Conservation (phyloP, 345 rosid species). For the Raphanus sativus region DNA sequence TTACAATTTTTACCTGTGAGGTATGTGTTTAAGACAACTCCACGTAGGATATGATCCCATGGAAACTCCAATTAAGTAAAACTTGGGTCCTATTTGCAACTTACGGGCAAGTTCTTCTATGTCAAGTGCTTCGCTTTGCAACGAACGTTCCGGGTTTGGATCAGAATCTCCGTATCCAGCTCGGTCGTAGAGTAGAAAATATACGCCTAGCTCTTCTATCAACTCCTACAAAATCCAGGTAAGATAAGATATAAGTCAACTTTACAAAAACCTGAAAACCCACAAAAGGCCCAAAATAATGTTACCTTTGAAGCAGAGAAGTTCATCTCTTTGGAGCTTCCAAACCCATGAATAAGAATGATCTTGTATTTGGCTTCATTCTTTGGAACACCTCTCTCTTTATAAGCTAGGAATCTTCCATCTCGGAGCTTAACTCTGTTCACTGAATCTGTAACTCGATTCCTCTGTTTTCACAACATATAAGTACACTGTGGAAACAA, state of each 20-base stretch:
- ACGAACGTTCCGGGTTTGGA: constrained; percentile 55
- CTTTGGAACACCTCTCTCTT: constrained; percentile 66
- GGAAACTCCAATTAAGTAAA: constrained; percentile 74
- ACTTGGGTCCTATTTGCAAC: constrained; percentile 59
- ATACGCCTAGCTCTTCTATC: constrained; percentile 63
- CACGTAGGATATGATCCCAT: constrained; percentile 83
- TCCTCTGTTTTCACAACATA: constrained; percentile 18
- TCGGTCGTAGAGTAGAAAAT: constrained; percentile 60
- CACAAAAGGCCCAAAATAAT: background rate
- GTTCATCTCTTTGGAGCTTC: constrained; percentile 88
- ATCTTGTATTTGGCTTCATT: constrained; percentile 53
- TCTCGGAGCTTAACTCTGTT: constrained; percentile 58
- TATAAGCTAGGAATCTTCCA: constrained; percentile 71
- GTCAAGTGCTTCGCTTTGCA: constrained; percentile 72
- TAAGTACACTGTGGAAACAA: background rate
- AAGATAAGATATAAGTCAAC: background rate
- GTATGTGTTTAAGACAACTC: constrained; percentile 83
- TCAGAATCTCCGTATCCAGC: constrained; percentile 86
- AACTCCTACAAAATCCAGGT: constrained; percentile 47
- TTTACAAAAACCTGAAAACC: background rate
- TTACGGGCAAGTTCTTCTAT: constrained; percentile 66
- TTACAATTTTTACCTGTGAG: constrained; percentile 58
- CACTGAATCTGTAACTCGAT: constrained; percentile 11
- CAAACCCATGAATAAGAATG: constrained; percentile 78
- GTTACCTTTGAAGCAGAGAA: constrained; percentile 66